These are phyloP conservation scores for Vigna angularis DNA, from an alignment of 306 rosid genomes.

Conservation along the genomic window DNA sequence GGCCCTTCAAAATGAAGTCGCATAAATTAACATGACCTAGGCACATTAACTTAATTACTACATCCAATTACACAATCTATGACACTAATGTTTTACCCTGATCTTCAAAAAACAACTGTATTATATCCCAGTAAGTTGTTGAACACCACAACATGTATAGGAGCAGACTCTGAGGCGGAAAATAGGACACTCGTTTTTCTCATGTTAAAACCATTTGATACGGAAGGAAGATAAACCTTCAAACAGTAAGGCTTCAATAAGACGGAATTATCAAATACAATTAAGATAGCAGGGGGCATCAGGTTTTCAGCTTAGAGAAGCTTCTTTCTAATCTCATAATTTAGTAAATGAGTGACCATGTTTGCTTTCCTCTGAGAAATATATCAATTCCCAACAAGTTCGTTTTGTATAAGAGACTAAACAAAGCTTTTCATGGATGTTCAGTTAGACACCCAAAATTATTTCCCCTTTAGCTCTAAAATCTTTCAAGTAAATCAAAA, in stretches of 20 bases:
- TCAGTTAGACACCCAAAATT: conserved; percentile 21
- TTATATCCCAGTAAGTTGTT: not conserved
- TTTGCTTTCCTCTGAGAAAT: not conserved
- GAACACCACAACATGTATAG: not conserved
- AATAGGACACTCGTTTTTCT: not conserved
- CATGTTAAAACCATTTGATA: not conserved
- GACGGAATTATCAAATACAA: not conserved
- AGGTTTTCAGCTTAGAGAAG: conserved; percentile 15
- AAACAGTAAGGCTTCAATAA: not conserved
- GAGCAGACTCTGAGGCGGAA: not conserved
- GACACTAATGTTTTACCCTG: not conserved
- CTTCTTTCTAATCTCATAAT: conserved; percentile 4
- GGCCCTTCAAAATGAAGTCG: not conserved
- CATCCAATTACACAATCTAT: not conserved
- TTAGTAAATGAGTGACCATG: not conserved
- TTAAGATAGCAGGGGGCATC: not conserved
- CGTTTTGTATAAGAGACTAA: conserved; percentile 1
- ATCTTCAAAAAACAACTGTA: not conserved
- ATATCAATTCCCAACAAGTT: not conserved
- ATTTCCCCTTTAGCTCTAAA: not conserved
- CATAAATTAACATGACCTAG: not conserved
- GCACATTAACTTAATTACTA: not conserved
- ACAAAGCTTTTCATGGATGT: not conserved
- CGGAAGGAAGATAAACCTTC: not conserved
- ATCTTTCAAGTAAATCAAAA: not conserved